phyloP scores from a whole-genome alignment of 2,329 filamentous ascomycete species.

The Zarea fungicola region DNA sequence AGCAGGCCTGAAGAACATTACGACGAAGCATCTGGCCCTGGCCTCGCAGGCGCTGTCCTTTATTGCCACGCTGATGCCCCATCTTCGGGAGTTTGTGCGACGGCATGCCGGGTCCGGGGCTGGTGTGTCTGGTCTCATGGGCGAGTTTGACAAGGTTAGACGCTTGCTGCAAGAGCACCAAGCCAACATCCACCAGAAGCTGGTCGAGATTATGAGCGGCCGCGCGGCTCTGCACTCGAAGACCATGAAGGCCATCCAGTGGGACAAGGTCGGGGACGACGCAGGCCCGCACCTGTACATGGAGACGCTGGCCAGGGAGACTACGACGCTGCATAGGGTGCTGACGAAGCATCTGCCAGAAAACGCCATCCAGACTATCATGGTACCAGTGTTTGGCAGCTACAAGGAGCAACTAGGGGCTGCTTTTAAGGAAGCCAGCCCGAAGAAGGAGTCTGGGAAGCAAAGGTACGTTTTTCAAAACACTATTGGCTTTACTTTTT shows the following conservation, averaged over 20 bases:
- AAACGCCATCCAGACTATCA: slow-evolving; percentile 72
- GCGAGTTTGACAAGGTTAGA: slow-evolving; percentile 84
- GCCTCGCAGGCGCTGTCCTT: slow-evolving; percentile 87
- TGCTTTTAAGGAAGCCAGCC: slow-evolving; percentile 59
- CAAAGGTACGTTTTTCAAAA: slow-evolving; percentile 59
- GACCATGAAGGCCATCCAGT: slow-evolving; percentile 68
- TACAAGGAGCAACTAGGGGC: slow-evolving; percentile 76
- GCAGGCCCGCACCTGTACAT: slow-evolving; percentile 62
- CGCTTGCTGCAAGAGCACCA: slow-evolving; percentile 84
- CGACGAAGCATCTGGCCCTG: slow-evolving; percentile 87
- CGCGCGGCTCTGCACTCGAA: slow-evolving; percentile 70
- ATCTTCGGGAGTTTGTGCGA: slow-evolving; percentile 85
- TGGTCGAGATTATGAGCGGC: slow-evolving; percentile 86
- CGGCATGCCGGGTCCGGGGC: slow-evolving; percentile 58
- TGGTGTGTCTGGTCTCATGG: slow-evolving; percentile 56
- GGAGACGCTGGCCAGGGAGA: slow-evolving; percentile 83
- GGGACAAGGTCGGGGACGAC: slow-evolving; percentile 50
- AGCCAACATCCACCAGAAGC: slow-evolving; percentile 82
- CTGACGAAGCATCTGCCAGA: slow-evolving; percentile 77
- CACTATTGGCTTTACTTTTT: slow-evolving; percentile 13
- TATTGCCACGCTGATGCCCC: slow-evolving; percentile 78
- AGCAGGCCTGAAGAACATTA: slow-evolving; percentile 92
- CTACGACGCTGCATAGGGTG: slow-evolving; percentile 75
- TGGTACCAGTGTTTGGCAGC: slow-evolving; percentile 75
- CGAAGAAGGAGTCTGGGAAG: slow-evolving; percentile 63